Evolutionary conservation across 208 protist species (phyloP).

Genomic region (Crithidia mellificae): DNA sequence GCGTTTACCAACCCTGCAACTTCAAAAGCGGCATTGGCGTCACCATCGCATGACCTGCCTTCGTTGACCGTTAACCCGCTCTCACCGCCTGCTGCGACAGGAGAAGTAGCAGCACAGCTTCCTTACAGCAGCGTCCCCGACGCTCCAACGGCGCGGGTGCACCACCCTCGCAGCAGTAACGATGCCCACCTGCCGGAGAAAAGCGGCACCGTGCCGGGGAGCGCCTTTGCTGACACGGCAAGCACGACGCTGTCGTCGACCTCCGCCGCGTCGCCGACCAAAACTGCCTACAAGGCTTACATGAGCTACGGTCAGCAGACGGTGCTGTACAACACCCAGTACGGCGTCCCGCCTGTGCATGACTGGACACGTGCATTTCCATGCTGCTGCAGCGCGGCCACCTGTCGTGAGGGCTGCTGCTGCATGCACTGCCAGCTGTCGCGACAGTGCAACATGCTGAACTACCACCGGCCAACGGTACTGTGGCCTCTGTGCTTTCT

Average conservation of each 20-base stretch:
- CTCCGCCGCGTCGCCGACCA: background rate
- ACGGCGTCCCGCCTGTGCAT: slow-evolving; percentile 8
- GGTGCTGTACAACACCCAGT: slow-evolving; percentile 4
- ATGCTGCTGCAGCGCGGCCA: slow-evolving; percentile 13
- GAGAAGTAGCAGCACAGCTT: too few relatives aligned
- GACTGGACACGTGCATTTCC: slow-evolving; percentile 1
- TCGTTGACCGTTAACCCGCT: too few relatives aligned
- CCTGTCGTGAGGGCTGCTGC: slow-evolving; percentile 15
- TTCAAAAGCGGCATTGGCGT: too few relatives aligned
- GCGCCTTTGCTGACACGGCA: too few relatives aligned
- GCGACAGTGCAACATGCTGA: slow-evolving; percentile 25
- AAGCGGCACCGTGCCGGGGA: too few relatives aligned
- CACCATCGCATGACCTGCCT: too few relatives aligned
- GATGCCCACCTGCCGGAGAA: too few relatives aligned
- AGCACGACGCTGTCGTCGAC: background rate
- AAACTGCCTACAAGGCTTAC: background rate
- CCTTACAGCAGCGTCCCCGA: too few relatives aligned
- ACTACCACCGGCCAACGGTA: slow-evolving; percentile 19
- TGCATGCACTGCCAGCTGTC: slow-evolving; percentile 29
- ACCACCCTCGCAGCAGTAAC: too few relatives aligned
- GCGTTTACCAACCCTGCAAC: too few relatives aligned
- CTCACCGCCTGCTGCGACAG: too few relatives aligned
- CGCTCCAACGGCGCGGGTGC: too few relatives aligned
- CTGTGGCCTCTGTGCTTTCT: slow-evolving; percentile 22
- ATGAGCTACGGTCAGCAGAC: slow-evolving; percentile 5